Percentiles rank a stretch among this genome's conserved stretches.
Conservation (phyloP, 139 green algal genomes). For the Bryopsis sp. region DNA sequence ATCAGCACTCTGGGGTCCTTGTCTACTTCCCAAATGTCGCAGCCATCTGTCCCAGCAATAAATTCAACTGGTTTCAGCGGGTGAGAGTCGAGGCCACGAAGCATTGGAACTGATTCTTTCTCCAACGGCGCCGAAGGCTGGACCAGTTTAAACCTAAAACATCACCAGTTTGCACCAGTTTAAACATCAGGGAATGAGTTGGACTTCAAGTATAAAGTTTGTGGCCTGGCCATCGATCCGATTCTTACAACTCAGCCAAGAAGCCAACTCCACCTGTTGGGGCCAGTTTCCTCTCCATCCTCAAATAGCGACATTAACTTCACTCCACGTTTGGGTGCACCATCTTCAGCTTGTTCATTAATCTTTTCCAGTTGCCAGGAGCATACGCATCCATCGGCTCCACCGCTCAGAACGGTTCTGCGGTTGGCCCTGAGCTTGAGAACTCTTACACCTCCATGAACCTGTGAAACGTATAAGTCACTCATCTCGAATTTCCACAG, state of each 20-base stretch:
- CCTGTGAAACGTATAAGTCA: too few relatives aligned
- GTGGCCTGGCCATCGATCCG: too few relatives aligned
- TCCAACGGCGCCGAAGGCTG: neutral
- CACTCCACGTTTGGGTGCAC: slow-evolving; percentile 11
- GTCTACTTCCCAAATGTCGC: slow-evolving; percentile 53
- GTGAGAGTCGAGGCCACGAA: slow-evolving; percentile 31
- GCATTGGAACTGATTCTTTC: slow-evolving; percentile 20
- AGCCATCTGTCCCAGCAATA: slow-evolving; percentile 35
- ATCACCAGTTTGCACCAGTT: neutral
- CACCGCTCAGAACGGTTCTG: slow-evolving; percentile 25
- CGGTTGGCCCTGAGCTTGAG: slow-evolving; percentile 20
- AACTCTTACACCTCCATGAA: slow-evolving; percentile 24
- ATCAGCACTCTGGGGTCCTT: slow-evolving; percentile 29
- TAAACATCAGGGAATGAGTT: neutral
- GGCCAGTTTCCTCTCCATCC: neutral
- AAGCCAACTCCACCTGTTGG: slow-evolving; percentile 10
- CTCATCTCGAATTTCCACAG: neutral
- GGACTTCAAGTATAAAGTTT: neutral
- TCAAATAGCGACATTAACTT: neutral
- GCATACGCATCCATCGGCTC: slow-evolving; percentile 30
- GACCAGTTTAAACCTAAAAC: slow-evolving; percentile 17
- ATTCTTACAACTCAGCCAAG: neutral
- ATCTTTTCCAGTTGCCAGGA: slow-evolving; percentile 10
- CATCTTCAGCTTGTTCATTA: neutral
- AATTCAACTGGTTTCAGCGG: slow-evolving; percentile 27